Base-by-base conservation (phyloP, 306 rosid genomes). In the Trifolium fragiferum region DNA sequence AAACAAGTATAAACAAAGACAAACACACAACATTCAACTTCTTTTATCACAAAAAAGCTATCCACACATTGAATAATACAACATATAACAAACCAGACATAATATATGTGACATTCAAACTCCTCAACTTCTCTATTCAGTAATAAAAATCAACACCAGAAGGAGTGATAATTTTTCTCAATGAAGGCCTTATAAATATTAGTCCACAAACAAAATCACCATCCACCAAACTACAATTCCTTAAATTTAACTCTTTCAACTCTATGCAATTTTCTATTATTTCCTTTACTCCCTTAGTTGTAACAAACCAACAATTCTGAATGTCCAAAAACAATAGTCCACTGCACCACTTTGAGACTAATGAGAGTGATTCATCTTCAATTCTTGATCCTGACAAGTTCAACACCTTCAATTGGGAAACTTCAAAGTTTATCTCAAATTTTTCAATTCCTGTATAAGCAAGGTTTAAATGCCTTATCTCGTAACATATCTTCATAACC, bases 241-340 rank as follows among this genome's bases (percentile, higher is more conserved):
- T 72, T 69, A 93, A 81, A 80, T 86, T 84, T 67, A 93, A 82
- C 86, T 82, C 88, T 84, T 84, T 86, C 82, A 93, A 51, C 65
- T 38, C 21, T 62, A 30, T 79, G 84, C 96, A 93, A 25, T 80
- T 83, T 75, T 51, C 40, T 23, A 85, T 85, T 40, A 91, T 87
- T 54, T 80, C 78, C 78, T 66, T 83, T 79, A 83, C 87, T 44
- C 98, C 97, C 27, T 83, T 79, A 5, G 47, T 62, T 15, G 94
- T 93, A 59, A 91, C 86, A 69, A 53, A 19, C 30, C 55, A 68
- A 74, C 96, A 87, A 63, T 76, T 74, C 15, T 67, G 58, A 33
- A 93, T 70, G 30, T 87, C 77, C 76, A 93, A 19, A 70, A 63
- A 43, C 60, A 68, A 25, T 11, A 93, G 80, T 68, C 82, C 78